These are phyloP conservation scores for Exophiala aquamarina DNA, from an alignment of 2,329 filamentous ascomycete species.

Conservation along the genomic window DNA sequence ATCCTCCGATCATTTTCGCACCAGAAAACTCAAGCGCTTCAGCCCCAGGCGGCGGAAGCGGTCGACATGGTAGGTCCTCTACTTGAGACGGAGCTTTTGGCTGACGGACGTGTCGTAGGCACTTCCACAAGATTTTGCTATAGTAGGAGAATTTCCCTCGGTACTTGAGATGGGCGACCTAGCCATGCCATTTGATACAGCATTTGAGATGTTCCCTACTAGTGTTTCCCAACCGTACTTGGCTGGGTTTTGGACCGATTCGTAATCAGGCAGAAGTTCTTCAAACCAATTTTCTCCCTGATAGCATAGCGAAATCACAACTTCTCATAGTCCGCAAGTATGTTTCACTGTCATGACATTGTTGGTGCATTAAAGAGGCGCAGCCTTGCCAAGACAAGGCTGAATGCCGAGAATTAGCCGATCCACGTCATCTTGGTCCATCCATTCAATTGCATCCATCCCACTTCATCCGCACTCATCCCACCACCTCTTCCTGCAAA, in stretches of 20 bases:
- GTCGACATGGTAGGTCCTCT: neutral
- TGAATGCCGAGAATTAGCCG: conserved; percentile 18
- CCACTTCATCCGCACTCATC: neutral
- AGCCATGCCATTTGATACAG: conserved; percentile 22
- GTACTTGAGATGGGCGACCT: conserved; percentile 22
- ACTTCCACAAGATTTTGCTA: conserved; percentile 5
- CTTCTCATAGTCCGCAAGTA: too few relatives aligned
- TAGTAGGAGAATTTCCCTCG: conserved; percentile 19
- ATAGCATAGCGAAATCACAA: too few relatives aligned
- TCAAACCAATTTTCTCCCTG: too few relatives aligned
- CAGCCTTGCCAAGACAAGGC: neutral
- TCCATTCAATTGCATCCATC: conserved; percentile 8
- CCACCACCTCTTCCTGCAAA: neutral
- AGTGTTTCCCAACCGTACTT: conserved; percentile 19
- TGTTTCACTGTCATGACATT: too few relatives aligned
- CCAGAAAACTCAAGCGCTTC: neutral
- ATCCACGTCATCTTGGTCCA: conserved; percentile 16
- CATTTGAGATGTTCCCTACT: conserved; percentile 20
- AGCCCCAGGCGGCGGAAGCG: neutral
- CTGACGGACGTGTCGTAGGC: neutral
- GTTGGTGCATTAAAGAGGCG: too few relatives aligned
- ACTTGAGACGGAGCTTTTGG: neutral
- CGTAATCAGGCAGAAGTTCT: too few relatives aligned
- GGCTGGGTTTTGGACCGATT: conserved; percentile 18
- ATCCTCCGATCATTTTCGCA: conserved; percentile 1